Conservation (phyloP, 192 early-diverging fungal species). For the Coemansia sp. region DNA sequence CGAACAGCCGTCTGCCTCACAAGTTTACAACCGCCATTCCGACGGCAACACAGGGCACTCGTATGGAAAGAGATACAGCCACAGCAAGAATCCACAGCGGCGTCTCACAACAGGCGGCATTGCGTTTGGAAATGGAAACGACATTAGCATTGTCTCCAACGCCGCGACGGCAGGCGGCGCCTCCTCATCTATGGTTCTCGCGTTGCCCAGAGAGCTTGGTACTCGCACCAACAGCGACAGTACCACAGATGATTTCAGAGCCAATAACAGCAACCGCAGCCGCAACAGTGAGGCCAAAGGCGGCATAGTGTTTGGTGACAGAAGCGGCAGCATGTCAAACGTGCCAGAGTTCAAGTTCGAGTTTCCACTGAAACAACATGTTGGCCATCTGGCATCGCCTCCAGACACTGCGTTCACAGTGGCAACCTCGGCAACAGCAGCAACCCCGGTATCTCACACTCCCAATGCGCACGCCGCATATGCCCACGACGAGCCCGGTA, state of each 20-base stretch:
- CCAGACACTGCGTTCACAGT: slow-evolving; percentile 19
- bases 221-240: not conserved
- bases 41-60: not conserved
- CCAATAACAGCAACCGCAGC: not conserved
- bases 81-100: not conserved
- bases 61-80: not conserved
- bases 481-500: not conserved
- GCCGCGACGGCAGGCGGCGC: slow-evolving; percentile 1
- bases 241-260: no score
- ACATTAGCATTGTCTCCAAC: slow-evolving; percentile 14
- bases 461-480: not conserved
- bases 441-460: not conserved
- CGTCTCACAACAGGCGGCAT: not conserved
- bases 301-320: not conserved
- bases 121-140: slow-evolving; percentile 3
- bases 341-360: slow-evolving; percentile 1
- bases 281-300: not conserved
- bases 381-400: slow-evolving; percentile 9
- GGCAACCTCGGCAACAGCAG: slow-evolving; percentile 5
- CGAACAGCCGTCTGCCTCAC: not conserved
- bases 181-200: slow-evolving; percentile 1
- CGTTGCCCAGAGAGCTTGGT: not conserved
- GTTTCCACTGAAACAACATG: not conserved
- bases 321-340: not conserved
- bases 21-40: not conserved